These are phyloP conservation scores for Amanita rubescens DNA, from an alignment of 768 basidiomycete genomes.

Conservation along the genomic window DNA sequence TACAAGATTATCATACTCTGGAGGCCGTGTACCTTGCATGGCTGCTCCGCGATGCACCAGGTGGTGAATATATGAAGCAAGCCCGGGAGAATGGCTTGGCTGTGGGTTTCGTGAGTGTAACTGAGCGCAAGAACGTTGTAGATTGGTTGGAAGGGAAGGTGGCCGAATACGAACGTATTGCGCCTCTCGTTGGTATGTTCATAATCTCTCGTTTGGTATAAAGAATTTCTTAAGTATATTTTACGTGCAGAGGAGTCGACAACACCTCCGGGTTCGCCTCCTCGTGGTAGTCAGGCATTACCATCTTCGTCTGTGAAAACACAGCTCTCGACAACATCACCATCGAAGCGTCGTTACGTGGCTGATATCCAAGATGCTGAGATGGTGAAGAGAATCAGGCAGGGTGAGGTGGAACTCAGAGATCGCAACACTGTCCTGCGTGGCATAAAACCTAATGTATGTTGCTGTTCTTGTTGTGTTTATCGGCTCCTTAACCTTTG, in stretches of 20 bases:
- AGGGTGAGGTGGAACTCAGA: constrained; percentile 69
- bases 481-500: neutral
- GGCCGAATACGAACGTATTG: constrained; percentile 42
- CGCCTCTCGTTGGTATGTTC: constrained; percentile 36
- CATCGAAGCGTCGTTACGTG: constrained; percentile 70
- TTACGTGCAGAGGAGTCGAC: constrained; percentile 36
- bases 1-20: constrained; percentile 67
- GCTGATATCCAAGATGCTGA: constrained; percentile 74
- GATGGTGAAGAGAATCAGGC: constrained; percentile 77
- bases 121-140: constrained; percentile 78
- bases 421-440: constrained; percentile 81
- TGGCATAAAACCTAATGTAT: constrained; percentile 77
- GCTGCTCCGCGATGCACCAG: constrained; percentile 62
- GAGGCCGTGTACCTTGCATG: constrained; percentile 85
- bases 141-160: constrained; percentile 74
- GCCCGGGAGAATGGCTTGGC: constrained; percentile 67
- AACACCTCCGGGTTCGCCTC: constrained; percentile 43
- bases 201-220: neutral
- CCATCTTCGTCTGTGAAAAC: constrained; percentile 23
- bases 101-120: constrained; percentile 75
- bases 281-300: constrained; percentile 21
- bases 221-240: neutral
- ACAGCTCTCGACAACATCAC: constrained; percentile 32
- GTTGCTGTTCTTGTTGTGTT: constrained; percentile 19
- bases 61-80: constrained; percentile 86